A percentile compares a stretch with the other conserved stretches of the same genome.
Conservation (phyloP, 306 rosid genomes). For the Medicago lupulina region DNA sequence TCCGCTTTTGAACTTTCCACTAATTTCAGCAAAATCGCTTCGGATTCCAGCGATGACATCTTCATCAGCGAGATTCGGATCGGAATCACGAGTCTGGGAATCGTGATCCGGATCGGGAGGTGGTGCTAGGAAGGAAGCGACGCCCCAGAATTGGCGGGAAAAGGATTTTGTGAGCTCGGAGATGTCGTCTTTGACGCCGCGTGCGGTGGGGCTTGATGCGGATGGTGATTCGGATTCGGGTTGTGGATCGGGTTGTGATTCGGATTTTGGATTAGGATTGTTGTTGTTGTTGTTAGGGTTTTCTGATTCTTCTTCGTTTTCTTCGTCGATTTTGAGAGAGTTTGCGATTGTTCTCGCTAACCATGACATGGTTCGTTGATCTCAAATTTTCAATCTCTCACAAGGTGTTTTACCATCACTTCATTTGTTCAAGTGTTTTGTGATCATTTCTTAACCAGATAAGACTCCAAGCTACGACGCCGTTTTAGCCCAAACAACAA, state of each 20-base stretch:
- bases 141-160: conserved; percentile 85
- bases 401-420: conserved; percentile 26
- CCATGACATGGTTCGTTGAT: conserved; percentile 67
- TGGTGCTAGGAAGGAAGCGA: conserved; percentile 90
- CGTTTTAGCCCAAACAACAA: conserved; percentile 36
- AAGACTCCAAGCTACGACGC: conserved; percentile 43
- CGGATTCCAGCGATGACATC: conserved; percentile 86
- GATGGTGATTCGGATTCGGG: conserved; percentile 47
- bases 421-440: conserved; percentile 10
- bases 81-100: conserved; percentile 35
- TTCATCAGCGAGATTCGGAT: conserved; percentile 49
- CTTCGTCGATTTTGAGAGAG: conserved; percentile 80
- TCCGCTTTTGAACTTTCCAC: conserved; percentile 79
- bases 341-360: conserved; percentile 80
- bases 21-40: conserved; percentile 85
- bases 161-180: conserved; percentile 76
- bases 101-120: conserved; percentile 66
- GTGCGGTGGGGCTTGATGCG: conserved; percentile 55
- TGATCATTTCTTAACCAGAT: conserved; percentile 28
- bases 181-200: conserved; percentile 86
- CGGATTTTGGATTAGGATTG: conserved; percentile 40
- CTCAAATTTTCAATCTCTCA: conserved; percentile 30
- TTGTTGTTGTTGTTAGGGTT: conserved; percentile 9
- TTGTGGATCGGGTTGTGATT: conserved; percentile 46
- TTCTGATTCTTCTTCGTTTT: conserved; percentile 8